These are phyloP conservation scores for Xylariales sp. DNA, from an alignment of 2,329 filamentous ascomycete species.

Conservation along the genomic window DNA sequence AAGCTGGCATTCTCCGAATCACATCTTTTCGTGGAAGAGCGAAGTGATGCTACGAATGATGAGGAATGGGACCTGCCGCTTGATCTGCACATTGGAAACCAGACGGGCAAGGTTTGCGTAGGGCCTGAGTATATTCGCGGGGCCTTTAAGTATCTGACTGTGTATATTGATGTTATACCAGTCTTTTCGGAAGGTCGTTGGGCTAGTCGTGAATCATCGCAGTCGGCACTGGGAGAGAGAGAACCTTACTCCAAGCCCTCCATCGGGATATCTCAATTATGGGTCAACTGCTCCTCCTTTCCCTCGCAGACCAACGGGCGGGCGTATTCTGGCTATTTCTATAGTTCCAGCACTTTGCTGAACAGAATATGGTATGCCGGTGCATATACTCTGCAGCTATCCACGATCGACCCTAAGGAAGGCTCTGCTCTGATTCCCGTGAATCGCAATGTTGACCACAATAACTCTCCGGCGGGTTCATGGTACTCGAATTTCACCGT, in stretches of 20 bases:
- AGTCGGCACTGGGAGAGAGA: constrained; percentile 5
- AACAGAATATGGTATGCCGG: constrained; percentile 50
- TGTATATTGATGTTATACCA: constrained; percentile 23
- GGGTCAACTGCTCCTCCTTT: constrained; percentile 35
- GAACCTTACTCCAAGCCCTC: constrained; percentile 16
- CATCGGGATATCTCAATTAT: constrained; percentile 28
- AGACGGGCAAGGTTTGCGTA: constrained; percentile 27
- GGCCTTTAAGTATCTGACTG: constrained; percentile 34
- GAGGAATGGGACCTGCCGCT: constrained; percentile 26
- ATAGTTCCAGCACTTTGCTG: constrained; percentile 41
- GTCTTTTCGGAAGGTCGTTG: not conserved
- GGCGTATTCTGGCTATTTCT: constrained; percentile 46
- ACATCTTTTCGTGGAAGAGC: constrained; percentile 25
- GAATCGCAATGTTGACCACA: constrained; percentile 10
- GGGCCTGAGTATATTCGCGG: constrained; percentile 28
- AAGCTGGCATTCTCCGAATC: constrained; percentile 32
- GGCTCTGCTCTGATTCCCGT: constrained; percentile 13
- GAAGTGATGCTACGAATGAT: constrained; percentile 29
- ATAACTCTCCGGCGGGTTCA: constrained; percentile 12
- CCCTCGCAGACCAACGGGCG: constrained; percentile 40
- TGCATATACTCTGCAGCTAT: constrained; percentile 36
- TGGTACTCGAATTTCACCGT: constrained; percentile 29
- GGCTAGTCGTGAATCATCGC: constrained; percentile 12
- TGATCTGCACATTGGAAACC: constrained; percentile 19
- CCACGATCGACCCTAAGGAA: constrained; percentile 22